A percentile compares a stretch with the other conserved stretches of the same genome.
phyloP scores from a whole-genome alignment of 1,284 basidiomycete species.

The Sanguinoderma infundibulare region DNA sequence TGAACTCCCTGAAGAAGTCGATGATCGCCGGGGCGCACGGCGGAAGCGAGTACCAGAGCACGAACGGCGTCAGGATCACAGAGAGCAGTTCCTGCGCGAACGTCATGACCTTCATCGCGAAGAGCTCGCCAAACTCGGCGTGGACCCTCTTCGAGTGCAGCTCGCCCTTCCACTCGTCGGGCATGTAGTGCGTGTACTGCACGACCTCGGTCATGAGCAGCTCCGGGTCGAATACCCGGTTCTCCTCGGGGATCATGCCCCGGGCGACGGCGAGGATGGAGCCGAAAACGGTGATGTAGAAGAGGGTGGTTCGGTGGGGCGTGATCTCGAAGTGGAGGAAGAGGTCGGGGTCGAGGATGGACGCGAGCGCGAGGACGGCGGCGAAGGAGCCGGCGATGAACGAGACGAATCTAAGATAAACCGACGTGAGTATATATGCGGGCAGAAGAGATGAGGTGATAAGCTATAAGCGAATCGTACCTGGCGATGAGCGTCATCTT shows the following conservation, averaged over 20 bases:
- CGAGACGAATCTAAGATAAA: slow-evolving; percentile 77
- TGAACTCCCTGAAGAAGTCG: slow-evolving; percentile 97
- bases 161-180: slow-evolving; percentile 87
- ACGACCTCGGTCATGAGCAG: slow-evolving; percentile 90
- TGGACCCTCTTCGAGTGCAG: slow-evolving; percentile 92
- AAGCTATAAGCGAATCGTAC: slow-evolving; percentile 49
- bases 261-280: slow-evolving; percentile 87
- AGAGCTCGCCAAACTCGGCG: slow-evolving; percentile 87
- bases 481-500: slow-evolving; percentile 88
- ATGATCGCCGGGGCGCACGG: slow-evolving; percentile 87
- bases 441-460: background rate
- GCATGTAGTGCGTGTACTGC: slow-evolving; percentile 94
- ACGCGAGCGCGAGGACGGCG: slow-evolving; percentile 90
- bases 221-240: slow-evolving; percentile 93
- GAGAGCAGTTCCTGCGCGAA: slow-evolving; percentile 90
- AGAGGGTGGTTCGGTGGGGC: slow-evolving; percentile 89
- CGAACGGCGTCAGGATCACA: slow-evolving; percentile 92
- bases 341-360: slow-evolving; percentile 90
- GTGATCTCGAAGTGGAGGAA: slow-evolving; percentile 96
- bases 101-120: slow-evolving; percentile 86
- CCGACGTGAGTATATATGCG: background rate
- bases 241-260: slow-evolving; percentile 96
- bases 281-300: slow-evolving; percentile 91
- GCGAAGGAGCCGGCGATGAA: slow-evolving; percentile 97
- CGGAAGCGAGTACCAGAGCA: slow-evolving; percentile 92